Conservation (phyloP, 2,329 filamentous ascomycete species). For the Talaromyces sp. region DNA sequence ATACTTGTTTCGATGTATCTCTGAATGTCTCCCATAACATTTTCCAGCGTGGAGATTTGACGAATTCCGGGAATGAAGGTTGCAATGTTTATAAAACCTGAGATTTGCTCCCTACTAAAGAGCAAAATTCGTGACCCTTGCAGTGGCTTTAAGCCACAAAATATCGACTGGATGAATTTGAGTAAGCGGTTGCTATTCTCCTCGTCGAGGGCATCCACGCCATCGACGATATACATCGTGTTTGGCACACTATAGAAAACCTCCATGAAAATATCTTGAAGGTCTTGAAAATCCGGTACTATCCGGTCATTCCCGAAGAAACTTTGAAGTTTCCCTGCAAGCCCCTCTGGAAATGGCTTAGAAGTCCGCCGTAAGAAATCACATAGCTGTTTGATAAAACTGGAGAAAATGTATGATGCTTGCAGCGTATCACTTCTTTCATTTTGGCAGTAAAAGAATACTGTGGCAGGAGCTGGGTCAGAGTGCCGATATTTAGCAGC, state of each 20-base stretch:
- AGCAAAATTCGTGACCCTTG: conserved; percentile 11
- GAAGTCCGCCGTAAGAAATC: not conserved
- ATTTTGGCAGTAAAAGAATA: conserved; percentile 4
- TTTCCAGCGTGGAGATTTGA: conserved; percentile 15
- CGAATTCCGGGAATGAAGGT: conserved; percentile 11
- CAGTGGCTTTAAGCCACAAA: not conserved
- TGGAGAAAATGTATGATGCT: not conserved
- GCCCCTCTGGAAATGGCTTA: not conserved
- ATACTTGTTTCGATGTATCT: conserved; percentile 16
- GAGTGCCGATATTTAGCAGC: not conserved
- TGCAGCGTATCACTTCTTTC: not conserved
- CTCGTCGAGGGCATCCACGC: not conserved
- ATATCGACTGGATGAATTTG: not conserved
- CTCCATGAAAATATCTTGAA: not conserved
- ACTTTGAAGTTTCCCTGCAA: not conserved
- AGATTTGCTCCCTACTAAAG: conserved; percentile 17
- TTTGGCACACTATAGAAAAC: not conserved
- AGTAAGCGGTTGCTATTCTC: not conserved
- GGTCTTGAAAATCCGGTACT: not conserved
- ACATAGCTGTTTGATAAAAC: conserved; percentile 4
- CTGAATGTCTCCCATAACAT: conserved; percentile 16
- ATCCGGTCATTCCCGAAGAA: not conserved
- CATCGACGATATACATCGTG: conserved; percentile 2
- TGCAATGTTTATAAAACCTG: conserved; percentile 15
- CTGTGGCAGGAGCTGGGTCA: not conserved